A percentile compares a stretch with the other conserved stretches of the same genome.
Evolutionary conservation across 1,284 basidiomycete species (phyloP).

Genomic region (Tilletiaria anomala): DNA sequence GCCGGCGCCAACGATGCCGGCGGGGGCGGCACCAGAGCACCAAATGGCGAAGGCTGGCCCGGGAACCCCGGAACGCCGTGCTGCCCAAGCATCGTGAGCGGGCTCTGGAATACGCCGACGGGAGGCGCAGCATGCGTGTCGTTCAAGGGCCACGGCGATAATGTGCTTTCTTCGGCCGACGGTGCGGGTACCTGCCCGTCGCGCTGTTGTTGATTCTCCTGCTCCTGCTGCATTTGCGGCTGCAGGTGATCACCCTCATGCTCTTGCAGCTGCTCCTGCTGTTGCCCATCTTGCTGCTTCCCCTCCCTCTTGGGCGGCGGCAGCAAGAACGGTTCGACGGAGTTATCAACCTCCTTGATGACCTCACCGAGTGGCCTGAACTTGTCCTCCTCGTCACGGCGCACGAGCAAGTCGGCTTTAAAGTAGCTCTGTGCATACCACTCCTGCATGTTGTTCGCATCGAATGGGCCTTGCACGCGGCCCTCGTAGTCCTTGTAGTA

Average conservation of each 20-base stretch:
- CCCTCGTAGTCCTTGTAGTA: slow-evolving; percentile 81
- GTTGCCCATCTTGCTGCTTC: no score
- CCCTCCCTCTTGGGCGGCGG: slow-evolving; percentile 14
- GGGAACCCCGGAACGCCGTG: no score
- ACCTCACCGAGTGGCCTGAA: slow-evolving; percentile 40
- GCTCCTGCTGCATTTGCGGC: not conserved
- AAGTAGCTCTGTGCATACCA: slow-evolving; percentile 92
- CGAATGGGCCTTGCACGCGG: slow-evolving; percentile 85
- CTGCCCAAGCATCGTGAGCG: no score
- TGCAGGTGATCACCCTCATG: not conserved
- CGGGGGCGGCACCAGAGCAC: no score
- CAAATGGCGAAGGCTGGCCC: no score
- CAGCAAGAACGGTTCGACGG: slow-evolving; percentile 38
- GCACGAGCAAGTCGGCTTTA: slow-evolving; percentile 66
- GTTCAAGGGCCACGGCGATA: not conserved
- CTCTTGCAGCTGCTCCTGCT: not conserved
- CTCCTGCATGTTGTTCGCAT: slow-evolving; percentile 79
- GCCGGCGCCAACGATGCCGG: no score
- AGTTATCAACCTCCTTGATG: slow-evolving; percentile 34
- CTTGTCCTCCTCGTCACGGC: slow-evolving; percentile 46
- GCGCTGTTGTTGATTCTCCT: not conserved
- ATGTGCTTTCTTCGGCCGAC: not conserved
- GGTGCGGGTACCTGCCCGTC: not conserved
- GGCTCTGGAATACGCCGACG: no score
- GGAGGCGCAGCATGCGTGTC: not conserved